phyloP scores from a whole-genome alignment of 139 green algal genomes.

The Chlamydomonas sp. region DNA sequence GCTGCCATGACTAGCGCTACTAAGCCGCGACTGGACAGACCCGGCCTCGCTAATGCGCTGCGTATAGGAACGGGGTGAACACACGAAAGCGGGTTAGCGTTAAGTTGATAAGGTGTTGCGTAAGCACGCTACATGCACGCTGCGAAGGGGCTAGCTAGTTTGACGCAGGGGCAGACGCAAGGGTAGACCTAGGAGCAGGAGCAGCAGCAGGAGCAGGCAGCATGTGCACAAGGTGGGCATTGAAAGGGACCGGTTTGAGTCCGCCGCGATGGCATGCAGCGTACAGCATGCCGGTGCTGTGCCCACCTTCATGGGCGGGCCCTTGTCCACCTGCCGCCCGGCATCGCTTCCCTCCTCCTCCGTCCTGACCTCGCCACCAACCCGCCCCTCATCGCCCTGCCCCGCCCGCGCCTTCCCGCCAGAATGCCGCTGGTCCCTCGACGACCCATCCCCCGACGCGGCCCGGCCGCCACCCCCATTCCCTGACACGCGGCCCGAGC shows the following conservation, averaged over 20 bases:
- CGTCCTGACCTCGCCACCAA: neutral
- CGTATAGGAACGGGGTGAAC: neutral
- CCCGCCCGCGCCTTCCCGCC: neutral
- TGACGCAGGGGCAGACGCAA: too few species aligned
- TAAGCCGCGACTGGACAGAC: neutral
- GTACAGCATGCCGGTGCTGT: too few species aligned
- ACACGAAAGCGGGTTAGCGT: too few species aligned
- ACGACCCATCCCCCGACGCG: too few species aligned
- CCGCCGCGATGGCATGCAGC: too few species aligned
- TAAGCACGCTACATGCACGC: too few species aligned
- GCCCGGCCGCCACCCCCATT: too few species aligned
- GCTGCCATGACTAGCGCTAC: neutral
- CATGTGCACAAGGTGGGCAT: neutral
- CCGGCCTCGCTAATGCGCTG: conserved; percentile 27
- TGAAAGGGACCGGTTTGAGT: neutral
- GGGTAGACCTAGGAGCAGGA: too few species aligned
- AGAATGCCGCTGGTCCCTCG: neutral
- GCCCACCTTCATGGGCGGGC: conserved; percentile 8
- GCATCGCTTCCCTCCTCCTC: neutral
- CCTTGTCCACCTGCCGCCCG: conserved; percentile 6
- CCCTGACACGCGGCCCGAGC: too few species aligned
- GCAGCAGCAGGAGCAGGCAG: too few species aligned
- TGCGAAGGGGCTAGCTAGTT: too few species aligned
- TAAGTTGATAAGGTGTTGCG: too few species aligned
- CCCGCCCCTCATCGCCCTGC: neutral